Conservation (phyloP, 129 eudicot genomes). For the Chrysanthemum makinoi region DNA sequence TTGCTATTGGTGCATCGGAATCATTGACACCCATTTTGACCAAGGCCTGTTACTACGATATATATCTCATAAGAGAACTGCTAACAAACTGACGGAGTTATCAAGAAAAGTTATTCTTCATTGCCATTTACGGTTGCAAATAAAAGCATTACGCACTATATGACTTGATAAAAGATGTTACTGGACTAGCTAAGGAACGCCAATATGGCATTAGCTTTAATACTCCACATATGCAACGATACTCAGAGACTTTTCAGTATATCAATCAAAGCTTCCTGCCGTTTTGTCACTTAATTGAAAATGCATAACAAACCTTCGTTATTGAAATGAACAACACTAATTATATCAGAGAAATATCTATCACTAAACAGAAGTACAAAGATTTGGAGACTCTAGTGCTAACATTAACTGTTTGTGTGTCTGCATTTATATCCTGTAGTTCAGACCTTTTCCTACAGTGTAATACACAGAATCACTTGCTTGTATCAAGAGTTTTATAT, state of each 20-base stretch:
- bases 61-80: constrained; percentile 3
- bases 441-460: no score
- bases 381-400: not conserved
- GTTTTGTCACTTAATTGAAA: not conserved
- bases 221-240: not conserved
- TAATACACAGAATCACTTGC: no score
- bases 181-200: not conserved
- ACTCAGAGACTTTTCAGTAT: not conserved
- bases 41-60: constrained; percentile 51
- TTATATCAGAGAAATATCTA: no score
- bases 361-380: not conserved
- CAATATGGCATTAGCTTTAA: not conserved
- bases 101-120: not conserved
- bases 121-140: not conserved
- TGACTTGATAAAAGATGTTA: not conserved
- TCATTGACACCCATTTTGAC: constrained; percentile 58
- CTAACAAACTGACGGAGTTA: not conserved
- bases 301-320: no score
- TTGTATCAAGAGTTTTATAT: no score
- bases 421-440: not conserved
- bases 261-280: not conserved
- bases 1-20: constrained; percentile 72
- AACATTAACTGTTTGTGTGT: not conserved
- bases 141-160: not conserved
- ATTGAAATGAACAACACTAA: not conserved